These are phyloP conservation scores for Larix kaempferi DNA, from an alignment of 75 land plant genomes.

Conservation along the genomic window DNA sequence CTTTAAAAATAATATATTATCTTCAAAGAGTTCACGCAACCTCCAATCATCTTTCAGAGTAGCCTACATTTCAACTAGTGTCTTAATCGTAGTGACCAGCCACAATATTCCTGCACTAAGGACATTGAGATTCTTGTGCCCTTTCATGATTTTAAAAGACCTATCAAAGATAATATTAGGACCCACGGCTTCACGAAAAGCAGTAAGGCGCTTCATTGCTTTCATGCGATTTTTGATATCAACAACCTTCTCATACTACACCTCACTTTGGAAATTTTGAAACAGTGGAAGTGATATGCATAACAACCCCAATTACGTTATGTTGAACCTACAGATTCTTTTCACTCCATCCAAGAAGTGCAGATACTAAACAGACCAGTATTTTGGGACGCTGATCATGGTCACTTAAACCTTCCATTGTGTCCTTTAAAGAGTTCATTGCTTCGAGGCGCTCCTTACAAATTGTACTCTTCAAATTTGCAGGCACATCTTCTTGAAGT, in stretches of 20 bases:
- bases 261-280: slow-evolving; percentile 78
- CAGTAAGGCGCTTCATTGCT: slow-evolving; percentile 88
- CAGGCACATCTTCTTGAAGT: too few relatives aligned
- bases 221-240: slow-evolving; percentile 89
- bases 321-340: slow-evolving; percentile 96
- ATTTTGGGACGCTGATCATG: slow-evolving; percentile 71
- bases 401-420: slow-evolving; percentile 51
- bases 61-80: too few relatives aligned
- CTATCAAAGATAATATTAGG: slow-evolving; percentile 93
- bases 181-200: slow-evolving; percentile 92
- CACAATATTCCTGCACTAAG: slow-evolving; percentile 89
- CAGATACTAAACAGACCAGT: slow-evolving; percentile 77
- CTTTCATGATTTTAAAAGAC: slow-evolving; percentile 95
- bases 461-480: too few relatives aligned
- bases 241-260: slow-evolving; percentile 84
- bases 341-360: slow-evolving; percentile 91
- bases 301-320: slow-evolving; percentile 82
- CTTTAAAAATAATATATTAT: too few relatives aligned
- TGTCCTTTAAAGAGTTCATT: slow-evolving; percentile 32
- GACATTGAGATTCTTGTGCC: slow-evolving; percentile 98
- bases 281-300: slow-evolving; percentile 63
- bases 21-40: too few relatives aligned
- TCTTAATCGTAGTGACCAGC: slow-evolving; percentile 96
- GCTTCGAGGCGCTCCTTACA: too few relatives aligned
- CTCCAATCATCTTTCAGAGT: too few relatives aligned